Evolutionary conservation across 306 rosid species (phyloP).

Genomic region (Trifolium repens): DNA sequence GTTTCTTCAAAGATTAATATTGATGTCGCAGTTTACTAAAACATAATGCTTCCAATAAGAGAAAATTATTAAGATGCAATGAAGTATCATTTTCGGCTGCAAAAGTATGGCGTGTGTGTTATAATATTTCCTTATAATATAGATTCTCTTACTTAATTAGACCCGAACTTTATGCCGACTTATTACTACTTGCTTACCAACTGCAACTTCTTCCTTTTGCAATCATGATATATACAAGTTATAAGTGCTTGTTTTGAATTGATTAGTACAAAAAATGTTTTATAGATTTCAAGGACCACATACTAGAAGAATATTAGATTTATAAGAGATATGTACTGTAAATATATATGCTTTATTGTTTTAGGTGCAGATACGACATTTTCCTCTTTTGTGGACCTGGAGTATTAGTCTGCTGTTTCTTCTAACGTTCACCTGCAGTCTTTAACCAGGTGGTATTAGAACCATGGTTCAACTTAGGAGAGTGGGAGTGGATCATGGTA

Average conservation of each 20-base stretch:
- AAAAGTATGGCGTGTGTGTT: conserved; percentile 3
- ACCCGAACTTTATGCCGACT: conserved; percentile 22
- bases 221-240: conserved; percentile 4
- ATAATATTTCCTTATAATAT: background rate
- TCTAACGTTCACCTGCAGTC: too few relatives aligned
- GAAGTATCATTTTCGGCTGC: conserved; percentile 7
- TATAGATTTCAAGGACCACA: too few relatives aligned
- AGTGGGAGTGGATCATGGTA: too few relatives aligned
- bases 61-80: background rate
- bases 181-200: too few relatives aligned
- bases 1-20: conserved; percentile 24
- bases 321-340: too few relatives aligned
- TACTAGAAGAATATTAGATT: too few relatives aligned
- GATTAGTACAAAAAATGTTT: background rate
- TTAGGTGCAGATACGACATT: too few relatives aligned
- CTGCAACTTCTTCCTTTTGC: background rate
- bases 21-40: background rate
- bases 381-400: too few relatives aligned
- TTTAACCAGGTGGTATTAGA: too few relatives aligned
- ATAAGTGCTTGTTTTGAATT: background rate
- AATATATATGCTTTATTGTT: too few relatives aligned
- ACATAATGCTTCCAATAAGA: conserved; percentile 22
- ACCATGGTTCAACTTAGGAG: too few relatives aligned
- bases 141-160: conserved; percentile 1
- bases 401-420: too few relatives aligned